Base-by-base conservation (phyloP, 768 basidiomycete genomes). In the Hypsizygus marmoreus region DNA sequence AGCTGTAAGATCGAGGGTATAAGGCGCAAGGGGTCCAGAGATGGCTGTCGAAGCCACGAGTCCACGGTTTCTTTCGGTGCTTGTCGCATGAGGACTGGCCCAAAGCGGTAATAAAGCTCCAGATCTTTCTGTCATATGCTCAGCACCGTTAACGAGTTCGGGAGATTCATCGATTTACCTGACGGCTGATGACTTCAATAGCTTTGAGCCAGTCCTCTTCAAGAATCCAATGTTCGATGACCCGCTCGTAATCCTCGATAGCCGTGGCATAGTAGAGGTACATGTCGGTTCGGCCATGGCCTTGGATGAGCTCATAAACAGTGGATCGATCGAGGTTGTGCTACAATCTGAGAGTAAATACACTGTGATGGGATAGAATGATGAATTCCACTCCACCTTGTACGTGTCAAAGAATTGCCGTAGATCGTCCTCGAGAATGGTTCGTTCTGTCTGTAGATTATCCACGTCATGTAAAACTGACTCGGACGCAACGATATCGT, bases 171-270 rank as follows among this genome's bases (percentile, higher is more conserved):
- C 20, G 4, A 49, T 71, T 38, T 55, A 91, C 92, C 81, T 97
- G 94, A 36, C 91, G 80, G 59, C 82, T 95, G 49, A 97, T 80
- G n/a, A 86, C 77, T 45, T 92, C 88, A 44, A 98, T 87, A 0
- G 92, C 95, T 57, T 91, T 89, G 13, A 73, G 51, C 95, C 95
- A 98, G 47, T 92, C 79, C 63, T 95, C 94, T 63, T 97, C 91
- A 44, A 90, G 73, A 30, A 98, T 75, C 87, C 91, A 95, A 61
- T 98, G 86, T 54, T 91, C 90, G 8, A 95, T 80, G 9, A 98
- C 92, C 9, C 90, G 82, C 47, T 81, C 82, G 57, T 76, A 78
- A 66, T 98, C 95, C 12, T 88, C 87, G 32, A 95, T 77, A 13
- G 82, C 72, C 2, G 80, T 81, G 4, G 97, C 95, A 61, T 83